Conservation (phyloP, 169 alveolate species). For the Plasmodium gaboni region DNA sequence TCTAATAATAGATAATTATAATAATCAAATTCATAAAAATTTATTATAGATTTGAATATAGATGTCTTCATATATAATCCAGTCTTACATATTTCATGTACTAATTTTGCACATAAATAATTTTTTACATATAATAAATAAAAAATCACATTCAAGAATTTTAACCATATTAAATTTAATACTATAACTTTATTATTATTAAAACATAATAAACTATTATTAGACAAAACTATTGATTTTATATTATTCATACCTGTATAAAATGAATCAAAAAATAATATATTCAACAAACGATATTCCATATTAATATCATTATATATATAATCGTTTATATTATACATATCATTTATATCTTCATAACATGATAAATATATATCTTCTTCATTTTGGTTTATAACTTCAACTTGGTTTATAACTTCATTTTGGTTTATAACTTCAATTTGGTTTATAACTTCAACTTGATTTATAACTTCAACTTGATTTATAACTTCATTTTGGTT, state of each 20-base stretch:
- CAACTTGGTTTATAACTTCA: neutral
- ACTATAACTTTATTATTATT: constrained; percentile 24
- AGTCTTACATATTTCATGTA: constrained; percentile 41
- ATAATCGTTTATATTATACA: neutral
- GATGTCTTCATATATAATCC: constrained; percentile 40
- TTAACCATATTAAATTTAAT: constrained; percentile 52
- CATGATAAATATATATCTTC: constrained; percentile 44
- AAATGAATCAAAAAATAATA: constrained; percentile 26
- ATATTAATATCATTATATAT: neutral
- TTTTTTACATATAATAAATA: constrained; percentile 28
- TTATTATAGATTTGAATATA: constrained; percentile 41
- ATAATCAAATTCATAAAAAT: constrained; percentile 54
- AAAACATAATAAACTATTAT: constrained; percentile 36
- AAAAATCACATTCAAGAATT: constrained; percentile 33
- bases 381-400: no score
- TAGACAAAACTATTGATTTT: constrained; percentile 11
- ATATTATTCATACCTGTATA: constrained; percentile 60
- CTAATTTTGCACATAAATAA: constrained; percentile 20
- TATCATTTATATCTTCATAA: constrained; percentile 42
- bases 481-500: neutral
- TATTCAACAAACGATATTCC: constrained; percentile 5
- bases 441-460: no score
- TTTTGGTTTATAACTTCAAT: no score
- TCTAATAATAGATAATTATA: constrained; percentile 40
- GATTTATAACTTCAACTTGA: neutral